Evolutionary conservation across 108 stramenopile genomes (phyloP), one percentile per base, ranked within the genome.

Genomic region (Cyclostephanos invisitatus): DNA sequence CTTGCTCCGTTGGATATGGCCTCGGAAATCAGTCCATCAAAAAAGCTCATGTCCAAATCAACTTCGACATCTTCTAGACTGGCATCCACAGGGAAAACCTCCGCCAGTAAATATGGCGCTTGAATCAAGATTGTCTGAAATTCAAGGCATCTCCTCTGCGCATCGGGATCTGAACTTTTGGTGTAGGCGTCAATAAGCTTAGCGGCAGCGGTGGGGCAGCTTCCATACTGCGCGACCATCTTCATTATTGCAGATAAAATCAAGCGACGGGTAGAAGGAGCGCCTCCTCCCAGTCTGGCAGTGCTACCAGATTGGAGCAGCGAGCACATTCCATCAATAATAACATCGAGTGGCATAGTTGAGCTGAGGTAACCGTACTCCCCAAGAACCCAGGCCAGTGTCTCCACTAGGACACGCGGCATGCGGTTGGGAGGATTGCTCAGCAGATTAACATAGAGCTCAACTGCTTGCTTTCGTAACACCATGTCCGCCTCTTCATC

Each of bases 351-450:
- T n/a, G 85, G 56, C 62, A 72, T 63, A 48, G 44, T 67, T 10
- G 89, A 78, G 46, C 87, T 81, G 67, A 99, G 83, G 64, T 96
- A 97, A 27, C 88, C 98, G 83, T 98, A 99, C 83, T 99, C 98
- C 29, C 98, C 98, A 59, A 99, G 88, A 42, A 94, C 93, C 98
- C 98, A 99, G 11, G 98, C 95, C 84, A 98, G 86, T 37, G 94
- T 94, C 68, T 97, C 95, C 47, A 97, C 70, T 56, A 99, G 87
- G 11, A 95, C 84, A 36, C 76, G 84, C 3, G 96, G 95, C 22
- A 97, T 74, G 29, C 83, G 79, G 22, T 85, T 83, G 18, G 86
- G 89, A 46, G 86, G 83, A 10, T 80, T 80, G 36, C 86, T 85
- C 42, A 98, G 69, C 65, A 98, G 71, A 20, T 72, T 83, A 9